phyloP scores from a whole-genome alignment of 2,329 filamentous ascomycete species.

The Mollisia scopiformis region DNA sequence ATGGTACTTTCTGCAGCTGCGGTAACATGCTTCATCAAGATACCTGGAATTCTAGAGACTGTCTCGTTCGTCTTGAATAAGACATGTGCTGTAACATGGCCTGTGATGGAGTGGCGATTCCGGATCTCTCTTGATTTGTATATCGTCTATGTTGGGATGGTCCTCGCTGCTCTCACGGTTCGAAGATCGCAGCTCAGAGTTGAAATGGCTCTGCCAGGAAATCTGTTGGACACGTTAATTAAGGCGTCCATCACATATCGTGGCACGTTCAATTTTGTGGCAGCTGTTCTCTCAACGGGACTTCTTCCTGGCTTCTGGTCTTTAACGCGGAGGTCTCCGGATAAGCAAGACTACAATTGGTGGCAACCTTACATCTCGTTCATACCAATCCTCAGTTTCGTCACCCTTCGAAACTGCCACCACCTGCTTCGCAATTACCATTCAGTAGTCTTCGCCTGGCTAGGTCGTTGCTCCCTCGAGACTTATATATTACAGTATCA shows the following conservation, averaged over 20 bases:
- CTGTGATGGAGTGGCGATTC: slow-evolving; percentile 52
- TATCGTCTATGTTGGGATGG: slow-evolving; percentile 59
- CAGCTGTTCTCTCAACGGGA: slow-evolving; percentile 22
- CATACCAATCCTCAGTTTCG: slow-evolving; percentile 55
- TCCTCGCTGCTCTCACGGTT: slow-evolving; percentile 47
- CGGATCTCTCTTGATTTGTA: slow-evolving; percentile 55
- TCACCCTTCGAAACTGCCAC: slow-evolving; percentile 54
- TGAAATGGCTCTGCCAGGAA: slow-evolving; percentile 27
- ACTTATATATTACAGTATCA: slow-evolving; percentile 64
- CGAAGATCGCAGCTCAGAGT: slow-evolving; percentile 32
- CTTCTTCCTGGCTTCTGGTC: slow-evolving; percentile 28
- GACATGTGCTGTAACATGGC: slow-evolving; percentile 52
- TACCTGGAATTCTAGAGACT: slow-evolving; percentile 46
- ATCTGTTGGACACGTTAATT: slow-evolving; percentile 25
- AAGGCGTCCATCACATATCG: slow-evolving; percentile 16
- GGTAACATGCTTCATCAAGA: slow-evolving; percentile 41
- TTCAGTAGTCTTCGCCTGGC: slow-evolving; percentile 51
- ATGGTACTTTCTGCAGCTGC: slow-evolving; percentile 47
- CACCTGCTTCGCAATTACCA: slow-evolving; percentile 45
- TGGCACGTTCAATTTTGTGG: slow-evolving; percentile 16
- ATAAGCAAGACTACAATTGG: slow-evolving; percentile 49
- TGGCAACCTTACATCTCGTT: slow-evolving; percentile 57
- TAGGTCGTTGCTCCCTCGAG: slow-evolving; percentile 61
- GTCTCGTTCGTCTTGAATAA: slow-evolving; percentile 41
- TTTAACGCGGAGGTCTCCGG: slow-evolving; percentile 27